These are phyloP conservation scores for Suillus sp. DNA, from an alignment of 768 basidiomycete genomes.

Conservation along the genomic window DNA sequence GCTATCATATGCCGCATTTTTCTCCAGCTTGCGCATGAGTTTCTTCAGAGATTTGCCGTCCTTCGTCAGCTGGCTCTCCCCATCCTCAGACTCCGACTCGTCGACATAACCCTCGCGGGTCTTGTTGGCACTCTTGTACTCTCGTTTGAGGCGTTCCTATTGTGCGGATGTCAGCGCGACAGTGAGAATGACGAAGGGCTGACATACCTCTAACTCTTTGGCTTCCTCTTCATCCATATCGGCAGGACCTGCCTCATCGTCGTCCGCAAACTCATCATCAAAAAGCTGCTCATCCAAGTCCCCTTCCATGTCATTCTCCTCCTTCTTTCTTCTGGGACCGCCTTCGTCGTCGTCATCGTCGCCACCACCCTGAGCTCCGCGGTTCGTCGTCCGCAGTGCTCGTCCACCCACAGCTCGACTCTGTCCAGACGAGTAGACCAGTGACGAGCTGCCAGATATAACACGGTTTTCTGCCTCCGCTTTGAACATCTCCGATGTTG, in stretches of 20 bases:
- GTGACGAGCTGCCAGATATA: conserved; percentile 43
- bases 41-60: conserved; percentile 85
- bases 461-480: conserved; percentile 54
- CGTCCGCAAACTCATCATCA: conserved; percentile 85
- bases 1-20: conserved; percentile 78
- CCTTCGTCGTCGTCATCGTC: conserved; percentile 75
- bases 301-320: conserved; percentile 73
- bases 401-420: conserved; percentile 74
- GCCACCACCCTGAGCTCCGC: conserved; percentile 59
- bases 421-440: conserved; percentile 51
- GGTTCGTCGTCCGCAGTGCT: conserved; percentile 67
- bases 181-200: conserved; percentile 11
- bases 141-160: conserved; percentile 82
- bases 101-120: conserved; percentile 68
- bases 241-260: conserved; percentile 76
- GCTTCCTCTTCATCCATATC: conserved; percentile 84
- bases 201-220: conserved; percentile 74
- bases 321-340: conserved; percentile 49
- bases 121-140: conserved; percentile 80
- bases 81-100: conserved; percentile 75
- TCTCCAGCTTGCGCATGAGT: conserved; percentile 81
- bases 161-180: not conserved
- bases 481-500: conserved; percentile 71
- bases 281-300: conserved; percentile 82
- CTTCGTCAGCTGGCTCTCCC: conserved; percentile 57